Evolutionary conservation across 805 yeast species (phyloP).

Genomic region (Cyberlindnera sargentensis): DNA sequence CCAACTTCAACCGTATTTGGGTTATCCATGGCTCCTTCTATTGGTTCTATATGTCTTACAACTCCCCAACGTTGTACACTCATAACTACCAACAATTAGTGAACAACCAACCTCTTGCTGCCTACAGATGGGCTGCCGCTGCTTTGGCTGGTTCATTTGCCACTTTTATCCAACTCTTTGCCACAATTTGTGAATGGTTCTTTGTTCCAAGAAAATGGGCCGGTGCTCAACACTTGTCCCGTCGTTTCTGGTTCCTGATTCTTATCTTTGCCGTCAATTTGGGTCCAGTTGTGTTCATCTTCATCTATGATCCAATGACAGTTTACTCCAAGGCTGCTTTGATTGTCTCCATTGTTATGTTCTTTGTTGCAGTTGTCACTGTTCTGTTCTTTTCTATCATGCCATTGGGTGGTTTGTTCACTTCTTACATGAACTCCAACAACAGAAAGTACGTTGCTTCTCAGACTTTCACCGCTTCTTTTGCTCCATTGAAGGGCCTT

Average conservation of each 20-base stretch:
- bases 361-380: slow-evolving; percentile 82
- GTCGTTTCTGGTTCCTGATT: slow-evolving; percentile 74
- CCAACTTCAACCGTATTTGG: slow-evolving; percentile 98
- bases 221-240: slow-evolving; percentile 93
- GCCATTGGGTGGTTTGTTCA: slow-evolving; percentile 96
- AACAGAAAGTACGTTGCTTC: slow-evolving; percentile 88
- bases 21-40: slow-evolving; percentile 80
- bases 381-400: slow-evolving; percentile 80
- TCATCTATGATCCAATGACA: slow-evolving; percentile 68
- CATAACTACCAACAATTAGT: slow-evolving; percentile 74
- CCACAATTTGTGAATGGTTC: slow-evolving; percentile 89
- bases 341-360: slow-evolving; percentile 77
- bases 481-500: slow-evolving; percentile 70
- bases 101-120: slow-evolving; percentile 82
- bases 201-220: slow-evolving; percentile 99
- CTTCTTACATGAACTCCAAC: slow-evolving; percentile 80
- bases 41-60: slow-evolving; percentile 95
- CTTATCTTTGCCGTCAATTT: slow-evolving; percentile 63
- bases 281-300: slow-evolving; percentile 81
- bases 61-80: slow-evolving; percentile 88
- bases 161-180: slow-evolving; percentile 68
- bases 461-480: slow-evolving; percentile 93
- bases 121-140: slow-evolving; percentile 87
- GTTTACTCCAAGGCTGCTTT: slow-evolving; percentile 65
- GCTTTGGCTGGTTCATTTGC: slow-evolving; percentile 94